Percentiles rank a stretch among this genome's conserved stretches.
Evolutionary conservation across 1,284 basidiomycete species (phyloP).

Genomic region (Rhodotorula mucilaginosa): DNA sequence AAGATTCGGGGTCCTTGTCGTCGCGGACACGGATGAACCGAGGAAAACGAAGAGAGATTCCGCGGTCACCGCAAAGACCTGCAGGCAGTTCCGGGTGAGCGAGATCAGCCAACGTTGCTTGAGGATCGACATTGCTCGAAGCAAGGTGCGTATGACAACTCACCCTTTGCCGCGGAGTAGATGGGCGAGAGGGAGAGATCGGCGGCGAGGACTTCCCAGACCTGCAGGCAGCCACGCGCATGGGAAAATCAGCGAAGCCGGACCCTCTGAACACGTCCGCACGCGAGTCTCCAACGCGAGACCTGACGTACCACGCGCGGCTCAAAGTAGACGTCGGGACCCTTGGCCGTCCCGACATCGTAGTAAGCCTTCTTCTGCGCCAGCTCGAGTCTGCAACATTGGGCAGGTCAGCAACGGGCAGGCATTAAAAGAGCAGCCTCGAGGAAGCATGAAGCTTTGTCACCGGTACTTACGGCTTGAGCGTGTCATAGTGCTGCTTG

Average conservation of each 20-base stretch:
- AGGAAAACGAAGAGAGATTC: conserved; percentile 93
- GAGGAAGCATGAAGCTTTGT: neutral
- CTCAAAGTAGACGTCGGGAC: conserved; percentile 89
- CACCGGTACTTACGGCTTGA: conserved; percentile 55
- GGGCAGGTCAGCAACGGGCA: too few relatives aligned
- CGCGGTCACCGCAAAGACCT: conserved; percentile 66
- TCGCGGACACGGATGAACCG: conserved; percentile 88
- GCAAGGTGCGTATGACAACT: conserved; percentile 45
- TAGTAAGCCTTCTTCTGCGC: conserved; percentile 56
- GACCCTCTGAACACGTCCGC: conserved; percentile 21
- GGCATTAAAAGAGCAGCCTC: too few relatives aligned
- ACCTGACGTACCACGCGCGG: conserved; percentile 32
- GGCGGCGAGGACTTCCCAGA: conserved; percentile 98
- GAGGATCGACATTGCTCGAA: neutral
- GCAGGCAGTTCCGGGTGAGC: neutral
- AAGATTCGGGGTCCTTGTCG: conserved; percentile 87
- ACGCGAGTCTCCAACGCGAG: too few relatives aligned
- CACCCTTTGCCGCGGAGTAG: conserved; percentile 95
- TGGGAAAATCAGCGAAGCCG: conserved; percentile 42
- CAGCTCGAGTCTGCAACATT: conserved; percentile 57
- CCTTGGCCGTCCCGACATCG: conserved; percentile 80
- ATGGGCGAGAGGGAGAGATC: conserved; percentile 95
- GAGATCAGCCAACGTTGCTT: conserved; percentile 1
- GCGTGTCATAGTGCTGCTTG: conserved; percentile 73
- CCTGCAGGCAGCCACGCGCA: neutral